Evolutionary conservation across 257 asterid species (phyloP).

Genomic region (Solanum corneliomulleri): DNA sequence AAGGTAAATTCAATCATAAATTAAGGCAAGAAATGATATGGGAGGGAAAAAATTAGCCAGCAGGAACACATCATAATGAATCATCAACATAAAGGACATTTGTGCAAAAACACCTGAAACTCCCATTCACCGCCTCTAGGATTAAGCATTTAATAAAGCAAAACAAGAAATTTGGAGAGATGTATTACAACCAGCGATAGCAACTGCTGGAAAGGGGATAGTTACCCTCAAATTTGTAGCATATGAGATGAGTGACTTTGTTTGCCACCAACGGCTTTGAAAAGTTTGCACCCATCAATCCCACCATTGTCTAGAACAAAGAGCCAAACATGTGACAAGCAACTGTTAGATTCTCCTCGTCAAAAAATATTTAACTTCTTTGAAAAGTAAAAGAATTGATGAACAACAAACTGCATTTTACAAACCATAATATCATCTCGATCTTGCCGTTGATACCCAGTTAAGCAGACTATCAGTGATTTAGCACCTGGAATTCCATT

Average conservation of each 20-base stretch:
- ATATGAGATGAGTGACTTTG: slow-evolving; percentile 87
- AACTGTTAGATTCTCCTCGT: neutral
- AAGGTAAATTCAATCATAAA: neutral
- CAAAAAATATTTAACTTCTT: neutral
- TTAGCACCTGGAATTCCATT: slow-evolving; percentile 83
- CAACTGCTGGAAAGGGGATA: neutral
- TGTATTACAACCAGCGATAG: neutral
- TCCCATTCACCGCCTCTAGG: neutral
- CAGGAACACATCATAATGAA: neutral
- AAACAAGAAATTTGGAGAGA: neutral
- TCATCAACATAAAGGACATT: neutral
- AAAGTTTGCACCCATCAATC: slow-evolving; percentile 84
- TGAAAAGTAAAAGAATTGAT: neutral
- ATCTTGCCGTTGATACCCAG: slow-evolving; percentile 72
- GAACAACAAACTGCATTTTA: neutral
- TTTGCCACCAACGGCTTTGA: slow-evolving; percentile 77
- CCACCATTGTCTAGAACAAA: slow-evolving; percentile 65
- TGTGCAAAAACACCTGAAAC: neutral
- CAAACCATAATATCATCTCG: slow-evolving; percentile 86
- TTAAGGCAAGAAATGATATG: neutral
- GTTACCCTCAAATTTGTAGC: slow-evolving; percentile 94
- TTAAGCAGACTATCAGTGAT: slow-evolving; percentile 64
- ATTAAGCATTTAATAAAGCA: neutral
- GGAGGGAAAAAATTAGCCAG: neutral
- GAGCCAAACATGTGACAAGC: neutral